Base-by-base conservation (phyloP, 1,139 yeast genomes). In the Magnusiomyces ingens region DNA sequence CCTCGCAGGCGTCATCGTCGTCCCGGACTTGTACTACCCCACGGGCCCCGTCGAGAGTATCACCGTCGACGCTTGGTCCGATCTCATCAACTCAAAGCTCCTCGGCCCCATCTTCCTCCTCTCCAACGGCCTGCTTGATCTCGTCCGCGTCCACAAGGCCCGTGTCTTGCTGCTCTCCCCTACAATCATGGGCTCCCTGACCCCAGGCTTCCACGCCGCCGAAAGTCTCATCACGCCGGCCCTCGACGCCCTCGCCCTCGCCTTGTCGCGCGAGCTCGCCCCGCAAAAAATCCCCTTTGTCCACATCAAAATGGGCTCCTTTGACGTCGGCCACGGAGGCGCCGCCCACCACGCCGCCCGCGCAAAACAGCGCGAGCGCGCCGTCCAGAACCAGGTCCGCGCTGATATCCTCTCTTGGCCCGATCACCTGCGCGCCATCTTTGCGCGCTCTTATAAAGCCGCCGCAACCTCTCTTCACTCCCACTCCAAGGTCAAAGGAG, bases 21-120 rank as follows among this genome's bases (percentile, higher is more conserved):
- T 85, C 1, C 91, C 91, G 0, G 82, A 78, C 60, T 69, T 82
- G 56, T 80, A 77, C 62, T 83, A 80, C 67, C 87, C 88, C 1
- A 69, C 82, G 1, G 91, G 90, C 0, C 89, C 90, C 0, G 71
- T 84, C 17, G 89, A 84, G 60, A 74, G 79, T 48, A 70, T 81
- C n/a, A 65, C 79, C 1, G 68, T 75, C 13, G 71, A 73, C 8
- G 75, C 80, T 3, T 82, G 89, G 89, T 66, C 70, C 11, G 73
- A 75, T 26, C 61, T 75, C 45, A 59, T 82, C 44, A 71, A 73
- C 57, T 75, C 78, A 29, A 74, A 83, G 55, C 56, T 75, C 6
- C 59, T 75, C 45, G 71, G 78, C 1, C 82, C 83, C 32, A 64
- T 81, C 49, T 76, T 76, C 52, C 65, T 85, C 37, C 69, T 84